Evolutionary conservation across 2,329 filamentous ascomycete genomes (phyloP), one percentile per base, ranked within the genome.

Genomic region (Zarea fungicola): DNA sequence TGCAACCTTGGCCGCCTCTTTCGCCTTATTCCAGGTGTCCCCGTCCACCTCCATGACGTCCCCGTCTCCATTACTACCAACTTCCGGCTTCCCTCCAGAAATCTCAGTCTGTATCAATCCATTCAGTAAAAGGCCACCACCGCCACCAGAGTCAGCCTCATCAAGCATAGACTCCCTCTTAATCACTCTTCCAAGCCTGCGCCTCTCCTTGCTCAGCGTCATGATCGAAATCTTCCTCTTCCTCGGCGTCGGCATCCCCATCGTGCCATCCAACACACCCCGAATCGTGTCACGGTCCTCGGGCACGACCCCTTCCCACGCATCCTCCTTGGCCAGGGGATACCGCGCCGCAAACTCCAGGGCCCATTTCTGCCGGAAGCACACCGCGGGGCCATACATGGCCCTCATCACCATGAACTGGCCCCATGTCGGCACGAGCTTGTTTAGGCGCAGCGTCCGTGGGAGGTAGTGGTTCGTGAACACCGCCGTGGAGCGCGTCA

Each of bases 321-420:
- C 41, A 18, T 42, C 39, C 11, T 50, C 35, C 8, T 8, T 3
- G 4, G 45, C 36, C 11, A 44, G 23, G n/a, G 48, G 48, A 26
- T 43, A 44, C 14, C 31, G 31, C 14, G 16, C 2, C 19, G 25
- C 48, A 7, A 50, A 16, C 14, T n/a, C 28, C 10, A 3, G 9
- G 11, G 34, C 41, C 48, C 48, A 50, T n/a, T n/a, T 9, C 21
- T 34, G 18, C 25, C 42, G 41, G 21, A 44, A 50, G 35, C 48
- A 50, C 25, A 7, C n/a, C 2, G 32, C 35, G 13, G 41, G 34
- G 18, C 48, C 48, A 29, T 45, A 45, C 48, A 45, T 50, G 48
- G 22, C n/a, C n/a, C 48, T 34, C 10, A 50, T n/a, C 4, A 29
- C 36, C 13, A 45, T 23, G 14, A 43, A 50, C 34, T 41, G 26